A percentile compares a stretch with the other conserved stretches of the same genome.
Conservation (phyloP, 371 early-diverging fungal species). For the Mortierella polycephala region DNA sequence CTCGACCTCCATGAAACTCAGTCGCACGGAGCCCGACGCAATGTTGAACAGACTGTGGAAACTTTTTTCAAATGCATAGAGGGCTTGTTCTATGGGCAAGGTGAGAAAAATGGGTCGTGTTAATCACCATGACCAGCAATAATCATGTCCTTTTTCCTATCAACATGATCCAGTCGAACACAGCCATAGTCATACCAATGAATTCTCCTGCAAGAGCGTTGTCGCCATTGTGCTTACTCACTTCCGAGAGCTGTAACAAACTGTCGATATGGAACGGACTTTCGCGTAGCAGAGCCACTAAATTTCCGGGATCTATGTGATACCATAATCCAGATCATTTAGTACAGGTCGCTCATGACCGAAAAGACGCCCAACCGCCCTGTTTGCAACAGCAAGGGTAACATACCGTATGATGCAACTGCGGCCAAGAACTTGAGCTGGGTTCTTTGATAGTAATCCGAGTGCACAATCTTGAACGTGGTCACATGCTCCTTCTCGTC, state of each 20-base stretch:
- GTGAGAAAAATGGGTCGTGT: background rate
- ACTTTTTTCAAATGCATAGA: conserved; percentile 85
- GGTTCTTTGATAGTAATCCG: conserved; percentile 74
- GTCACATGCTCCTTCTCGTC: conserved; percentile 58
- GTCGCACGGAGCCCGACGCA: conserved; percentile 72
- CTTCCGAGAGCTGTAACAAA: conserved; percentile 85
- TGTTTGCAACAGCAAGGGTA: background rate
- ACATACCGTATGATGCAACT: conserved; percentile 70
- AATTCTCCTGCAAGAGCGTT: conserved; percentile 79
- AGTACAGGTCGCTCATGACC: background rate
- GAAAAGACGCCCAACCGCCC: background rate
- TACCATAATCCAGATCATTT: background rate
- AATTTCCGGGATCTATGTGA: conserved; percentile 73
- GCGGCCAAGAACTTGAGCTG: conserved; percentile 80
- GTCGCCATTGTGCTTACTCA: conserved; percentile 85
- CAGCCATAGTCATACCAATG: conserved; percentile 59
- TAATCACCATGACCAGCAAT: background rate
- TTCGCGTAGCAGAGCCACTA: conserved; percentile 72
- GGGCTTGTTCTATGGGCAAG: conserved; percentile 70
- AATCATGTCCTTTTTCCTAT: background rate
- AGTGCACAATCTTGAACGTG: conserved; percentile 75
- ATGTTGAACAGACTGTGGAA: conserved; percentile 84
- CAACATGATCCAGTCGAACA: too few relatives aligned
- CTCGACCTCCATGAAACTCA: conserved; percentile 79
- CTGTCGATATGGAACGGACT: conserved; percentile 91